Conservation (phyloP, 129 eudicot species). For the Helichrysum umbraculigerum region DNA sequence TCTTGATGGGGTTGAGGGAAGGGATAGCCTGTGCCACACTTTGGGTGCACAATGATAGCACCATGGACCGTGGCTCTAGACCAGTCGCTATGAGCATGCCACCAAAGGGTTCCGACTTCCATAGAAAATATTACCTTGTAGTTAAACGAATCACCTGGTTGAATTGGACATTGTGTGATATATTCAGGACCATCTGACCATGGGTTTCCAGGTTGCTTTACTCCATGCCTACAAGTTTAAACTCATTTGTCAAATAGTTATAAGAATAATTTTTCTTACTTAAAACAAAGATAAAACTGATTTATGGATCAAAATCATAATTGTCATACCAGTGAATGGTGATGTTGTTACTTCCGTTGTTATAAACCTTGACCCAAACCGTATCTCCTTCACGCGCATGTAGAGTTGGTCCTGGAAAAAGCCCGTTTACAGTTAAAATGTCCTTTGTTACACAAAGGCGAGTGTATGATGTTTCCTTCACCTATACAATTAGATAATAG, state of each 20-base stretch:
- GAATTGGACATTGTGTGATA: constrained; percentile 67
- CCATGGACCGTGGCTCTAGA: constrained; percentile 68
- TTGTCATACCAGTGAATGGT: constrained; percentile 60
- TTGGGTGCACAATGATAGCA: constrained; percentile 48
- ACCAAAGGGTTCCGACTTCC: constrained; percentile 72
- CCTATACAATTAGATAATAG: constrained; percentile 33
- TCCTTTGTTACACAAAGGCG: constrained; percentile 59
- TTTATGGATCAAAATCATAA: background rate
- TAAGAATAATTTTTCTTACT: too few species aligned
- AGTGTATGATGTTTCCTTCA: constrained; percentile 50
- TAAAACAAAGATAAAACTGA: too few species aligned
- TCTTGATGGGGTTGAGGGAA: constrained; percentile 47
- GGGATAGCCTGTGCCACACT: constrained; percentile 37
- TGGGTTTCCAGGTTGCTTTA: constrained; percentile 53
- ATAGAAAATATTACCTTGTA: constrained; percentile 48
- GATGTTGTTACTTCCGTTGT: constrained; percentile 50
- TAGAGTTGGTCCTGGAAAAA: constrained; percentile 72
- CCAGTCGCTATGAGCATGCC: constrained; percentile 83
- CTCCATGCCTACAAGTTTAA: constrained; percentile 1
- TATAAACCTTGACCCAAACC: constrained; percentile 46
- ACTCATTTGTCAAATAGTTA: too few species aligned
- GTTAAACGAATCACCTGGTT: constrained; percentile 48
- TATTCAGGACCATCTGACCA: constrained; percentile 77
- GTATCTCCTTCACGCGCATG: constrained; percentile 49
- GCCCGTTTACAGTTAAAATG: constrained; percentile 66